Evolutionary conservation across 1,284 basidiomycete species (phyloP).

Genomic region (Meira miltonrushii): DNA sequence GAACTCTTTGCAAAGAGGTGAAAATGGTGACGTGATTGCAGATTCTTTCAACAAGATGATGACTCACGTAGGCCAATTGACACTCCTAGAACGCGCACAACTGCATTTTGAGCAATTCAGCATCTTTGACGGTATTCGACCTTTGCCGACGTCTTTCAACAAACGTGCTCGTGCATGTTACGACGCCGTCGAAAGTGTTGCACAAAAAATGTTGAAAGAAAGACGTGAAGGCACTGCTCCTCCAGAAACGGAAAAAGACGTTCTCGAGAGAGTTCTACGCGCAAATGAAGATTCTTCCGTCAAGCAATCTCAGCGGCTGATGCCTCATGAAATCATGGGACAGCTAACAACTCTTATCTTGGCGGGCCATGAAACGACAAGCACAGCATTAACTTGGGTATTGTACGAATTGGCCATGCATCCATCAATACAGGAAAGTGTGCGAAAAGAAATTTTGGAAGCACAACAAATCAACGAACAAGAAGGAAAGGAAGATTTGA

Average conservation of each 20-base stretch:
- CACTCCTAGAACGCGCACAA: slow-evolving; percentile 7
- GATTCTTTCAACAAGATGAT: slow-evolving; percentile 11
- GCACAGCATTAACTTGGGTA: slow-evolving; percentile 38
- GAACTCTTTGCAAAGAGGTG: slow-evolving; percentile 12
- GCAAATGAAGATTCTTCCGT: background rate
- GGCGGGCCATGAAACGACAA: slow-evolving; percentile 45
- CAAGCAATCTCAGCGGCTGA: background rate
- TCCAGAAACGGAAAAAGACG: background rate
- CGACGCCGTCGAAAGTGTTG: background rate
- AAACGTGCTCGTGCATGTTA: slow-evolving; percentile 1
- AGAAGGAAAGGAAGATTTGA: background rate
- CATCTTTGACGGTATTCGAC: slow-evolving; percentile 13
- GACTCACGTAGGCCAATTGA: slow-evolving; percentile 8
- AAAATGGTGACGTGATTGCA: slow-evolving; percentile 10
- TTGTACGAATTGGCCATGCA: slow-evolving; percentile 29
- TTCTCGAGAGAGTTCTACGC: background rate
- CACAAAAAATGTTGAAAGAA: background rate
- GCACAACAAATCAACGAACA: background rate
- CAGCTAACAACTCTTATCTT: slow-evolving; percentile 42
- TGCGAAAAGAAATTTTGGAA: slow-evolving; percentile 35
- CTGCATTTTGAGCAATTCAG: slow-evolving; percentile 13
- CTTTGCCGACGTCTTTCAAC: slow-evolving; percentile 11
- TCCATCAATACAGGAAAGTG: slow-evolving; percentile 23
- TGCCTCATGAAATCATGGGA: slow-evolving; percentile 25
- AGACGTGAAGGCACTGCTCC: no score